Evolutionary conservation across 2,329 filamentous ascomycete species (phyloP).

Genomic region (Cordyceps militaris): DNA sequence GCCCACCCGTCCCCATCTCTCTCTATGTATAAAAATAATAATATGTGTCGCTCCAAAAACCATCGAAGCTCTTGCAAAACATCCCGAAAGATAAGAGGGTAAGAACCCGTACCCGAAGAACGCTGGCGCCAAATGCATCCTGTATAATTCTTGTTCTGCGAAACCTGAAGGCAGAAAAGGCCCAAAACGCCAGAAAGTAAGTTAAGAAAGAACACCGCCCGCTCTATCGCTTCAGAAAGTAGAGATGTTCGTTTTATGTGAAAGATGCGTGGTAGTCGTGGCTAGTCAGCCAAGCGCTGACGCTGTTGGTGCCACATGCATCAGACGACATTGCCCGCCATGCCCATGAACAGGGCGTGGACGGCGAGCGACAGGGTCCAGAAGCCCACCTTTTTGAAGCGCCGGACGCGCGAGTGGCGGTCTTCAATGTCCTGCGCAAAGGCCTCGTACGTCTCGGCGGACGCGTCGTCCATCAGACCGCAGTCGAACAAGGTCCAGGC

Average conservation of each 20-base stretch:
- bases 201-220: not conserved
- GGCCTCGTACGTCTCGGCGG: conserved; percentile 87
- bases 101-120: not conserved
- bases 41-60: not conserved
- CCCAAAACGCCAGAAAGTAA: not conserved
- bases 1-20: not conserved
- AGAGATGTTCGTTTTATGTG: not conserved
- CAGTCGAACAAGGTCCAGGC: conserved; percentile 94
- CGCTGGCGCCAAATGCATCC: not conserved
- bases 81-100: not conserved
- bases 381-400: conserved; percentile 91
- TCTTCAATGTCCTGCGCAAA: conserved; percentile 89
- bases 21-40: not conserved
- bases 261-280: not conserved
- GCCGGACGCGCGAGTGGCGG: conserved; percentile 74
- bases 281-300: not conserved
- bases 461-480: conserved; percentile 87
- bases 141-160: not conserved
- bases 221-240: not conserved
- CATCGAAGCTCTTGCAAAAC: not conserved
- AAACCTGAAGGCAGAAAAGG: not conserved
- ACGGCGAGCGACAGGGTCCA: conserved; percentile 92
- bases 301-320: not conserved
- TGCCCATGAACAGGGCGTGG: conserved; percentile 89
- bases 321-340: conserved; percentile 71